phyloP scores from a whole-genome alignment of 352 stramenopile species.

The Phytophthora idaei region DNA sequence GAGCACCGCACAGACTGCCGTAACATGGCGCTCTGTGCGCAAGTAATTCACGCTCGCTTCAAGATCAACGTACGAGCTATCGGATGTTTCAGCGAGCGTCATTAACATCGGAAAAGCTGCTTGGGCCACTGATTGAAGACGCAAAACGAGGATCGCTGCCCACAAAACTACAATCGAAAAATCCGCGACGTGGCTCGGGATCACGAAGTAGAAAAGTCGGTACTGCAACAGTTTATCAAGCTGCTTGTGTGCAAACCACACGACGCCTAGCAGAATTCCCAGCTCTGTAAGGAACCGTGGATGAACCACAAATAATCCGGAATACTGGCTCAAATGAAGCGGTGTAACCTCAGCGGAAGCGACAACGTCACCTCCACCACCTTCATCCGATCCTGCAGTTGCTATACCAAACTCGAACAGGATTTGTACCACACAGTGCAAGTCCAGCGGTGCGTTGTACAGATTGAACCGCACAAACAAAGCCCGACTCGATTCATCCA shows the following conservation, averaged over 20 bases:
- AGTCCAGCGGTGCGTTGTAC: slow-evolving; percentile 59
- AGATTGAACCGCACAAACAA: slow-evolving; percentile 71
- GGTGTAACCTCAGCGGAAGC: slow-evolving; percentile 38
- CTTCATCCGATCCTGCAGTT: slow-evolving; percentile 20
- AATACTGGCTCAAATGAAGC: slow-evolving; percentile 60
- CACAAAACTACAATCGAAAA: slow-evolving; percentile 57
- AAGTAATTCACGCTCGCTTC: slow-evolving; percentile 32
- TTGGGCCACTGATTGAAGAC: slow-evolving; percentile 38
- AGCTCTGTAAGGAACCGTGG: slow-evolving; percentile 61
- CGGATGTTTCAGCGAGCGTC: slow-evolving; percentile 35
- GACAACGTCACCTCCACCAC: slow-evolving; percentile 37
- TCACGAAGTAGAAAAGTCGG: slow-evolving; percentile 65
- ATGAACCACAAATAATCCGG: slow-evolving; percentile 45
- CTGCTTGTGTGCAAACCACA: slow-evolving; percentile 57
- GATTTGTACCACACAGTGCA: slow-evolving; percentile 54
- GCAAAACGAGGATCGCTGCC: slow-evolving; percentile 36
- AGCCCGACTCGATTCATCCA: slow-evolving; percentile 53
- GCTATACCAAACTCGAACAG: slow-evolving; percentile 62
- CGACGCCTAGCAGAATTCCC: slow-evolving; percentile 41
- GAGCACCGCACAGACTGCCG: slow-evolving; percentile 46
- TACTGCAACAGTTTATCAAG: slow-evolving; percentile 61
- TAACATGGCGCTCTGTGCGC: slow-evolving; percentile 40
- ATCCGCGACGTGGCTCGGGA: slow-evolving; percentile 58
- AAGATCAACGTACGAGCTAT: slow-evolving; percentile 47
- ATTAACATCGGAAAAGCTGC: slow-evolving; percentile 47